Evolutionary conservation across 805 yeast genomes (phyloP).

Genomic region (Nakazawaea sp.): DNA sequence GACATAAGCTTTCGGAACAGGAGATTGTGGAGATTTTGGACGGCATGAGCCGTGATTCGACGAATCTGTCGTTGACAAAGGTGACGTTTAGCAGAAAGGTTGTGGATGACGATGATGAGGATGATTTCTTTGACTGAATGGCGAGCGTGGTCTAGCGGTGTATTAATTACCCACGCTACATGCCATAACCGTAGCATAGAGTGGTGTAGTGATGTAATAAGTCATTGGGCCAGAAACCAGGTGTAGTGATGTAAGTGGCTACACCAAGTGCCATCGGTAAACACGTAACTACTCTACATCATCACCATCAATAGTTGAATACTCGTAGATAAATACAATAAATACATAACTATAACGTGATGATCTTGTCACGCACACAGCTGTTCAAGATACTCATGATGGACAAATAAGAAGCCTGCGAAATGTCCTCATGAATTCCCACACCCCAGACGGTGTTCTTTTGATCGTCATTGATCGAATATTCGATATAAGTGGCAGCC

Average conservation of each 20-base stretch:
- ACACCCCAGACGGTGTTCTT: constrained; percentile 41
- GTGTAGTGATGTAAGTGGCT: too few relatives aligned
- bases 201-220: too few relatives aligned
- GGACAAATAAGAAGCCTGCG: constrained; percentile 43
- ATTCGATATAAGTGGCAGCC: constrained; percentile 69
- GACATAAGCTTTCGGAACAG: constrained; percentile 67
- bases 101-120: constrained; percentile 20
- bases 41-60: constrained; percentile 70
- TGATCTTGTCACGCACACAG: constrained; percentile 9
- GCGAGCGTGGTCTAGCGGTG: too few relatives aligned
- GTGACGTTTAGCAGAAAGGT: constrained; percentile 56
- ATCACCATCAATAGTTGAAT: too few relatives aligned
- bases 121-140: constrained; percentile 36
- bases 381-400: constrained; percentile 39
- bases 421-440: constrained; percentile 50
- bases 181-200: too few relatives aligned
- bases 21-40: constrained; percentile 81
- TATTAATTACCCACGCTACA: too few relatives aligned
- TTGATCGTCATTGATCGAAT: constrained; percentile 17
- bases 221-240: too few relatives aligned
- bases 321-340: background rate
- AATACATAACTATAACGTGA: constrained; percentile 1
- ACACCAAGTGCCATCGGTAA: too few relatives aligned
- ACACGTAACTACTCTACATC: too few relatives aligned
- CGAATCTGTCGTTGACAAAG: constrained; percentile 52